phyloP scores from a whole-genome alignment of 2,329 filamentous ascomycete species.

The Onygenales sp. region DNA sequence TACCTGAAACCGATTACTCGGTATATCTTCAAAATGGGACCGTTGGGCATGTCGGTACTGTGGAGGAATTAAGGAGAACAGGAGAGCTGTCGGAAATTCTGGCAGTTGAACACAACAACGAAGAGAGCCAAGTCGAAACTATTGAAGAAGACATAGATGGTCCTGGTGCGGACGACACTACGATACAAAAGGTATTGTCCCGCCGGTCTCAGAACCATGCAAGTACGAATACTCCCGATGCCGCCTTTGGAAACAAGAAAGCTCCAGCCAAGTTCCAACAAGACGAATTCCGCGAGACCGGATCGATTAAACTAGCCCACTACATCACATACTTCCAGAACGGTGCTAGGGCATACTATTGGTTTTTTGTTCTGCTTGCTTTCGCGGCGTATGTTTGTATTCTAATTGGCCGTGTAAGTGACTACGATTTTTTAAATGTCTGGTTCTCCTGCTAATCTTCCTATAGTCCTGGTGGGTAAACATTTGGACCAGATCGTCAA shows the following conservation, averaged over 20 bases:
- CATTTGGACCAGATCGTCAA: conserved; percentile 33
- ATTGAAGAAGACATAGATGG: conserved; percentile 25
- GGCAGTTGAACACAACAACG: conserved; percentile 32
- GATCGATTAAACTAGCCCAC: conserved; percentile 57
- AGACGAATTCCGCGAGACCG: conserved; percentile 63
- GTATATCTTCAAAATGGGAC: conserved; percentile 63
- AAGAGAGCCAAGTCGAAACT: conserved; percentile 39
- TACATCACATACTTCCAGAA: conserved; percentile 59
- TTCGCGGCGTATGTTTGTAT: conserved; percentile 49
- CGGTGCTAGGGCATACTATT: conserved; percentile 55
- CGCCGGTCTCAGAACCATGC: conserved; percentile 13
- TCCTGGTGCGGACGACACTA: conserved; percentile 29
- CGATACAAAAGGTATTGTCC: conserved; percentile 38
- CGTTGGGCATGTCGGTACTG: conserved; percentile 53
- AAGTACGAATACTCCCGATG: conserved; percentile 7
- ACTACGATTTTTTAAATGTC: neutral
- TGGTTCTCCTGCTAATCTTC: neutral
- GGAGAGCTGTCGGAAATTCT: conserved; percentile 36
- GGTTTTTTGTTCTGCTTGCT: conserved; percentile 44
- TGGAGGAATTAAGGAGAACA: conserved; percentile 46
- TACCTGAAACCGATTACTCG: conserved; percentile 62
- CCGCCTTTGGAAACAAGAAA: conserved; percentile 10
- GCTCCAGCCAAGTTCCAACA: conserved; percentile 62
- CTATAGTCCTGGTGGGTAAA: conserved; percentile 39
- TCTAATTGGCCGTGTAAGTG: conserved; percentile 41